phyloP scores from a whole-genome alignment of 2,329 filamentous ascomycete genomes.

The Pezicula carpinea region DNA sequence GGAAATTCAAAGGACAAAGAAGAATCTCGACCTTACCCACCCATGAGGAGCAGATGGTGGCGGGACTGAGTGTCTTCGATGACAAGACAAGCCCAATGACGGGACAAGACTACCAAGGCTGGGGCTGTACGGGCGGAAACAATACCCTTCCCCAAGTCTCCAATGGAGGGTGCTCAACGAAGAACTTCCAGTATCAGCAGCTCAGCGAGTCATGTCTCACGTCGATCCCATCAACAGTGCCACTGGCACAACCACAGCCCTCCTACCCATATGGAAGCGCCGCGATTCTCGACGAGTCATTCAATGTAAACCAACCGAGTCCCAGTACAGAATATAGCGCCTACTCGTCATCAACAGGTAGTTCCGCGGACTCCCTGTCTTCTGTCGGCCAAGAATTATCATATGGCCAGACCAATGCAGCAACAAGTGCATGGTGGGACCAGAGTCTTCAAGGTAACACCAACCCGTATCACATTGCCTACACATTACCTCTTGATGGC shows the following conservation, averaged over 20 bases:
- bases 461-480: constrained; percentile 4
- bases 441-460: constrained; percentile 1
- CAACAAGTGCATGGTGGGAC: constrained; percentile 11
- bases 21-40: background rate
- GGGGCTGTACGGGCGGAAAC: constrained; percentile 10
- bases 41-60: constrained; percentile 5
- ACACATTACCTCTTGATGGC: constrained; percentile 11
- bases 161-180: constrained; percentile 10
- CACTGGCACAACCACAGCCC: constrained; percentile 3
- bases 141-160: constrained; percentile 20
- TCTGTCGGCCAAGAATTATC: background rate
- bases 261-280: constrained; percentile 6
- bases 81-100: constrained; percentile 15
- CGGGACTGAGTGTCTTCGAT: constrained; percentile 7
- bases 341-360: constrained; percentile 8
- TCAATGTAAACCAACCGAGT: constrained; percentile 9
- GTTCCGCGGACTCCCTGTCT: constrained; percentile 6
- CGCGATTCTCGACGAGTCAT: constrained; percentile 3
- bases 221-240: constrained; percentile 3
- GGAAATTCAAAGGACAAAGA: constrained; percentile 8
- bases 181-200: constrained; percentile 8
- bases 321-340: constrained; percentile 11
- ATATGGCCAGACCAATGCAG: background rate
- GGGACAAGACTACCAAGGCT: constrained; percentile 17
- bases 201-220: constrained; percentile 3